phyloP scores from a whole-genome alignment of 106 monocot genomes.

The Apostasia ramifera region DNA sequence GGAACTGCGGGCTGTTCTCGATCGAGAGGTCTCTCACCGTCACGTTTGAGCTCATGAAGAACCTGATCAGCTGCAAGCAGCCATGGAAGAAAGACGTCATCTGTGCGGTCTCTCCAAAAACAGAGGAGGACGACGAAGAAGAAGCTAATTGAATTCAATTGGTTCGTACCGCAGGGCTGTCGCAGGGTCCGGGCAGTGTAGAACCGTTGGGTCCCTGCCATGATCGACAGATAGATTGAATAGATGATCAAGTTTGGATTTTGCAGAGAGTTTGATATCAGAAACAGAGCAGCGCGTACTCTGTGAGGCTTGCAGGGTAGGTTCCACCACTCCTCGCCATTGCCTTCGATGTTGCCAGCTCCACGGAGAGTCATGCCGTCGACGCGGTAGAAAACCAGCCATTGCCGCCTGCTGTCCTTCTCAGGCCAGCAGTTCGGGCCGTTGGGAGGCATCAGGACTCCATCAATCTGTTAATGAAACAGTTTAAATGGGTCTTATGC shows the following conservation, averaged over 20 bases:
- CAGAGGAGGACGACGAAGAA: not conserved
- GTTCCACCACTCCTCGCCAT: constrained; percentile 92
- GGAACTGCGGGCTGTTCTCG: constrained; percentile 96
- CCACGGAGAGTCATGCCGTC: constrained; percentile 75
- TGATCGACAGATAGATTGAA: not conserved
- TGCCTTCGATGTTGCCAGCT: constrained; percentile 74
- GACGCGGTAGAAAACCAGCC: constrained; percentile 76
- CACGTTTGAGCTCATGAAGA: constrained; percentile 78
- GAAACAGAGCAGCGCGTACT: constrained; percentile 25
- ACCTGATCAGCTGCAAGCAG: constrained; percentile 72
- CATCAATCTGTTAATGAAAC: constrained; percentile 45
- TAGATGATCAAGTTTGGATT: not conserved
- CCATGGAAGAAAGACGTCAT: not conserved
- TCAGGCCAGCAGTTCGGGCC: constrained; percentile 89
- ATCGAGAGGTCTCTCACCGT: constrained; percentile 49
- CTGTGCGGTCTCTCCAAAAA: not conserved
- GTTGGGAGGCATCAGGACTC: constrained; percentile 84
- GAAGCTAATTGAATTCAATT: not conserved
- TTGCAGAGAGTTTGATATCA: not conserved
- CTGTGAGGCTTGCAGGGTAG: constrained; percentile 97
- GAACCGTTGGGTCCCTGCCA: constrained; percentile 88
- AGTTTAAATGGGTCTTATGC: not conserved
- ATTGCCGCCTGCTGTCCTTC: constrained; percentile 69
- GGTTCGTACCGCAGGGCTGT: constrained; percentile 75
- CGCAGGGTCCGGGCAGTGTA: constrained; percentile 84